Conservation (phyloP, 163 green algal species). For the Chlamydomonas reinhardtii region DNA sequence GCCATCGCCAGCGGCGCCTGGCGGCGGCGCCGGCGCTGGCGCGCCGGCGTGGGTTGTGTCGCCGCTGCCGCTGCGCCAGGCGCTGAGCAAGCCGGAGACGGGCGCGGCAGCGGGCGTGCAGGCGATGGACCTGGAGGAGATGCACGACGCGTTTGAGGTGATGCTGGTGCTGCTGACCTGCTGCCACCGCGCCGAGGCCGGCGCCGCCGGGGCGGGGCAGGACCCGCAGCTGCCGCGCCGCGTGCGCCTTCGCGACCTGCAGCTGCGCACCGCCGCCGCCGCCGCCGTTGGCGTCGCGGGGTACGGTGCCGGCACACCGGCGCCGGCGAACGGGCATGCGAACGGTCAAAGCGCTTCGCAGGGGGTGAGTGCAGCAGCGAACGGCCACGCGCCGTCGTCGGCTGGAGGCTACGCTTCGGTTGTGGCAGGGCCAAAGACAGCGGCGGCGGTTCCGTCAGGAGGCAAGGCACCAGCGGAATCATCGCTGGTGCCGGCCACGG, state of each 20-base stretch:
- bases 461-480: background rate
- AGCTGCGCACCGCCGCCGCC: background rate
- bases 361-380: background rate
- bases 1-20: too few relatives aligned
- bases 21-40: background rate
- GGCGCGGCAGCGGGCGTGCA: slow-evolving; percentile 49
- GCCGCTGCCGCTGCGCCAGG: slow-evolving; percentile 74
- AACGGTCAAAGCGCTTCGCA: background rate
- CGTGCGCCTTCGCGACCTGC: slow-evolving; percentile 25
- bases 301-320: background rate
- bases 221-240: slow-evolving; percentile 69
- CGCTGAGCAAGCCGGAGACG: slow-evolving; percentile 67
- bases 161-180: slow-evolving; percentile 78
- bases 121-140: slow-evolving; percentile 78
- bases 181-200: slow-evolving; percentile 78
- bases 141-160: slow-evolving; percentile 91
- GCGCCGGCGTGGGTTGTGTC: slow-evolving; percentile 59
- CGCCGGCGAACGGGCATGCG: slow-evolving; percentile 20
- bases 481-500: slow-evolving; percentile 41
- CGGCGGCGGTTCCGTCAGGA: background rate
- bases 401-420: slow-evolving; percentile 3
- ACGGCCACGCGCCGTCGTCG: background rate
- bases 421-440: background rate
- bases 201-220: slow-evolving; percentile 42
- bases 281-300: too few relatives aligned